These are phyloP conservation scores for Alisma plantagoaquatica DNA, from an alignment of 106 monocot genomes.

Conservation along the genomic window DNA sequence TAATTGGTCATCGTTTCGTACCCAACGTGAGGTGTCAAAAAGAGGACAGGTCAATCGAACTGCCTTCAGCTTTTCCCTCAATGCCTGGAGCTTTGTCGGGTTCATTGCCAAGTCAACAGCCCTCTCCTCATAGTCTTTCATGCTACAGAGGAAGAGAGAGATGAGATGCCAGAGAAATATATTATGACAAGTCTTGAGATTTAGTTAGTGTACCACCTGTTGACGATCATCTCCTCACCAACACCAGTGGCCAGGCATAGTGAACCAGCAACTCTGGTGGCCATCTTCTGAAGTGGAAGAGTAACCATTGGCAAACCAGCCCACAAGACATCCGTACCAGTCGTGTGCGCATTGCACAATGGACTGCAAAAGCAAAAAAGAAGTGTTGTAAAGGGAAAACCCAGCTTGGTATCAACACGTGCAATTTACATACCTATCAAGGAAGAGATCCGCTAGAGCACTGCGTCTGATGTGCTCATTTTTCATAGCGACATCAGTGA, in stretches of 20 bases:
- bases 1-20: conserved; percentile 19
- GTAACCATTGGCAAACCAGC: conserved; percentile 95
- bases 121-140: conserved; percentile 94
- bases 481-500: conserved; percentile 93
- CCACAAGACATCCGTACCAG: conserved; percentile 92
- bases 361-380: conserved; percentile 33
- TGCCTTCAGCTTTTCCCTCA: conserved; percentile 58
- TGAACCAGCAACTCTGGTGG: conserved; percentile 93
- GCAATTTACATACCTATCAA: conserved; percentile 58
- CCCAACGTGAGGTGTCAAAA: conserved; percentile 91
- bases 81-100: conserved; percentile 47
- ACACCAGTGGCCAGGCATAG: conserved; percentile 82
- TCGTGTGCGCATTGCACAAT: conserved; percentile 90
- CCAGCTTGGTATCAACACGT: not conserved
- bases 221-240: conserved; percentile 94
- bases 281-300: conserved; percentile 92
- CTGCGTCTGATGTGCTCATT: conserved; percentile 90
- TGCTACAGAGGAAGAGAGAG: conserved; percentile 24
- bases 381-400: not conserved
- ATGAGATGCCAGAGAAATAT: conserved; percentile 1
- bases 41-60: conserved; percentile 68
- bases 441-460: conserved; percentile 83
- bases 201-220: conserved; percentile 33
- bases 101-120: conserved; percentile 67
- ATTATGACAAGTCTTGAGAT: not conserved